Evolutionary conservation across 164 flowering plant genomes (phyloP).

Genomic region (Malania oleifera): DNA sequence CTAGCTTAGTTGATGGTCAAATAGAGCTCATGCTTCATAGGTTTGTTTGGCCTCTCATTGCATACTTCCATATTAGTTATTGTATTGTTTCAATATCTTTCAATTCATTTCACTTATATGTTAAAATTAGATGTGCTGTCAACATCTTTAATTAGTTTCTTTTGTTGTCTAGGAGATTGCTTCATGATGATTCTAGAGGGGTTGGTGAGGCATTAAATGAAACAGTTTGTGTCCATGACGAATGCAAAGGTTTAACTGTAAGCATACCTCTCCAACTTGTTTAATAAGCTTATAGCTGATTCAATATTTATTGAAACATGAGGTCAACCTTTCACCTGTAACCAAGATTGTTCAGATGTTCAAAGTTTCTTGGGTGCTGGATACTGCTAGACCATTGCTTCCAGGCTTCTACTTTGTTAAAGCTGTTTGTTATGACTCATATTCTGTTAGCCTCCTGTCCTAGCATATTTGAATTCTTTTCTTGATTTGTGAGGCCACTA

Average conservation of each 20-base stretch:
- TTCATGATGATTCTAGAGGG: slow-evolving; percentile 87
- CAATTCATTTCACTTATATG: neutral
- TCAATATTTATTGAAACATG: neutral
- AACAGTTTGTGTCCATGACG: slow-evolving; percentile 48
- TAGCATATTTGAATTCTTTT: too few species aligned
- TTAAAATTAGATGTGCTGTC: neutral
- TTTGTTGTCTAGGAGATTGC: slow-evolving; percentile 56
- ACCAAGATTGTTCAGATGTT: neutral
- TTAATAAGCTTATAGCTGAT: neutral
- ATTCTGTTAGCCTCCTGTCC: too few species aligned
- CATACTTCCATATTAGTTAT: neutral
- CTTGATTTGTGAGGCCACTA: too few species aligned
- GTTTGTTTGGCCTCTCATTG: slow-evolving; percentile 38
- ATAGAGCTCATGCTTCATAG: slow-evolving; percentile 95
- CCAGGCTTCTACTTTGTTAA: too few species aligned
- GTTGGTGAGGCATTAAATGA: slow-evolving; percentile 90
- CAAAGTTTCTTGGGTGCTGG: neutral
- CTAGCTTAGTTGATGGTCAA: slow-evolving; percentile 84
- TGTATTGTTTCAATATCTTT: neutral
- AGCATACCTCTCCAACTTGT: slow-evolving; percentile 18
- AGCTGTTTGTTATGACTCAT: too few species aligned
- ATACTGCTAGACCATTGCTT: neutral
- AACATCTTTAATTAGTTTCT: neutral
- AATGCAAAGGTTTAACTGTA: slow-evolving; percentile 81
- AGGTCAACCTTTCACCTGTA: too few species aligned